phyloP scores from a whole-genome alignment of 2,329 filamentous ascomycete species.

The Aspergillus candidus region DNA sequence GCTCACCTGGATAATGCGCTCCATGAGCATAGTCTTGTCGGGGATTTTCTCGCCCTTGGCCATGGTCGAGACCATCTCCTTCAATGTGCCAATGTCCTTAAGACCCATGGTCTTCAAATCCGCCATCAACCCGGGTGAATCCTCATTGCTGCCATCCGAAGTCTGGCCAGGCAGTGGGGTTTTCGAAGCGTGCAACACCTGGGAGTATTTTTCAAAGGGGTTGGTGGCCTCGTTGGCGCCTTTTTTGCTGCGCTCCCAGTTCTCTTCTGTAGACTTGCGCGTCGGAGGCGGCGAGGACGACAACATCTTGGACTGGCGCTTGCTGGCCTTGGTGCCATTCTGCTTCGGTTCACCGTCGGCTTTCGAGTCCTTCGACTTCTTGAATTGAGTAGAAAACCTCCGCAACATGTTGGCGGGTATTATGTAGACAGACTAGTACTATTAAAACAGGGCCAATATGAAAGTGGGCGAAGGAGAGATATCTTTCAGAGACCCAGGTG shows the following conservation, averaged over 20 bases:
- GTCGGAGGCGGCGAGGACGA: slow-evolving; percentile 8
- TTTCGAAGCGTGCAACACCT: slow-evolving; percentile 49
- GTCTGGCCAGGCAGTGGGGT: slow-evolving; percentile 59
- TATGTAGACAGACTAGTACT: neutral
- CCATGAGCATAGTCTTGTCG: slow-evolving; percentile 74
- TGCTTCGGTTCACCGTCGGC: slow-evolving; percentile 30
- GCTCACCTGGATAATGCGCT: slow-evolving; percentile 57
- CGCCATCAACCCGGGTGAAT: slow-evolving; percentile 47
- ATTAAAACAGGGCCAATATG: neutral
- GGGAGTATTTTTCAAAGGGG: slow-evolving; percentile 41
- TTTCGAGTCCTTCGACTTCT: slow-evolving; percentile 34
- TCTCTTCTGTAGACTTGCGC: slow-evolving; percentile 20
- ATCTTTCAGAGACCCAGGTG: neutral
- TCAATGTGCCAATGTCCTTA: slow-evolving; percentile 57
- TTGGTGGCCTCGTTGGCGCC: slow-evolving; percentile 30
- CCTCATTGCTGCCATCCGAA: slow-evolving; percentile 57
- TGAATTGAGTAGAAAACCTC: slow-evolving; percentile 36
- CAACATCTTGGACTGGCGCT: slow-evolving; percentile 28
- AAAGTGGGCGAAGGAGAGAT: neutral
- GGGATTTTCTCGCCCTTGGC: slow-evolving; percentile 60
- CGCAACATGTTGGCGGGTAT: slow-evolving; percentile 31
- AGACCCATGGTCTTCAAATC: slow-evolving; percentile 55
- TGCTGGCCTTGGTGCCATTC: slow-evolving; percentile 22
- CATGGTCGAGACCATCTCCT: slow-evolving; percentile 56
- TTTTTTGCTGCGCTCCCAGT: slow-evolving; percentile 30